Evolutionary conservation across 163 green algal genomes (phyloP), one percentile per base, ranked within the genome.

Genomic region (Volvox carteri): DNA sequence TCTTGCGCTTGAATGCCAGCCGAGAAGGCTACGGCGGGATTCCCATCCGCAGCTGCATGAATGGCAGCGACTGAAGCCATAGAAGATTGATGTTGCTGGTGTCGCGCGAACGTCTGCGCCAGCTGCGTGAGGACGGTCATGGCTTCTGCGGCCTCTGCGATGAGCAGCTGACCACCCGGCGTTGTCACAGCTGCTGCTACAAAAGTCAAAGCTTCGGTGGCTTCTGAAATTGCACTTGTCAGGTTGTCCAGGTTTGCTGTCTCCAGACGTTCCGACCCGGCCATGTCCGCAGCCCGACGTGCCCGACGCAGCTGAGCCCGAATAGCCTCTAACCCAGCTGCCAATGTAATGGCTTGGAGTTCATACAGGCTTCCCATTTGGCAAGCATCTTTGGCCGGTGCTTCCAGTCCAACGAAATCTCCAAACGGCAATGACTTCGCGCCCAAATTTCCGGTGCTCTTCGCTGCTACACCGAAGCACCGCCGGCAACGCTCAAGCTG

Each of bases 301-400:
- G 60, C 60, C 19, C 60, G 60, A 72, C 60, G 60, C 28, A 72
- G 18, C 60, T 72, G 60, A 72, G 60, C 60, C 23, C 60, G 60
- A 37, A 72, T 72, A 11, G 60, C 60, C 60, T 72, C 60, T 7
- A 72, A 37, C 14, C 60, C 60, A 8, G 60, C 60, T 39, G 60
- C 60, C 8, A 72, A 72, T 4, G 60, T 28, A 33, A 23, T 39
- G 19, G 60, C 60, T 37, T 72, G 60, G 25, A 72, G 19, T 16
- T 72, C 60, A 72, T 39, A 28, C 28, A 72, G n/a, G 7, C 12
- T 37, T 11, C 48, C 48, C 14, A 14, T 58, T 11, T 14, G 48
- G 12, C 48, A 14, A 11, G 14, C 12, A 23, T 58, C 12, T 23
- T 58, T 14, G 12, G 48, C 48, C 14, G 48, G 48, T 14, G 11